These are phyloP conservation scores for Vigna hirtella DNA, from an alignment of 306 rosid species.

Conservation along the genomic window DNA sequence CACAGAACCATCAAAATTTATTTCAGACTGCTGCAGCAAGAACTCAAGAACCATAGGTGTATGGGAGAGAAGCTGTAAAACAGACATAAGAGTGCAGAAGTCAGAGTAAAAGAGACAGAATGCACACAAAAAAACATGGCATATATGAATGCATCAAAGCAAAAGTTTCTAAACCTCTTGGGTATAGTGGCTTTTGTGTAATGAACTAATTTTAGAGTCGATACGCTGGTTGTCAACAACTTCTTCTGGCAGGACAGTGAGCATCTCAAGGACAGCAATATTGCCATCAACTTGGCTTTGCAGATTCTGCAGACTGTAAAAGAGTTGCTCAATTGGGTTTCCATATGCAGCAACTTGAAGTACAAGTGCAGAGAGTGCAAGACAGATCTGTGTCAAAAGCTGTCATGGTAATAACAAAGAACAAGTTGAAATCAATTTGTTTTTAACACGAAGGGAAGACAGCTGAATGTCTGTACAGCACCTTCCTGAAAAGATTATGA, in stretches of 20 bases:
- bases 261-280: slow-evolving; percentile 93
- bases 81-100: slow-evolving; percentile 32
- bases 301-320: slow-evolving; percentile 88
- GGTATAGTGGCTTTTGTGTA: slow-evolving; percentile 71
- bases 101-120: slow-evolving; percentile 21
- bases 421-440: slow-evolving; percentile 30
- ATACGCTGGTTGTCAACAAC: slow-evolving; percentile 68
- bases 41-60: slow-evolving; percentile 87
- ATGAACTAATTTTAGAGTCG: slow-evolving; percentile 65
- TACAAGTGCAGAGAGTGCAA: slow-evolving; percentile 89
- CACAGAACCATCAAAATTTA: slow-evolving; percentile 63
- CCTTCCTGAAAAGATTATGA: slow-evolving; percentile 10
- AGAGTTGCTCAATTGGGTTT: slow-evolving; percentile 88
- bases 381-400: slow-evolving; percentile 98
- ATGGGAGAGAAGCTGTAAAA: slow-evolving; percentile 80
- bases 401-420: slow-evolving; percentile 54
- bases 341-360: slow-evolving; percentile 82
- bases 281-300: slow-evolving; percentile 76
- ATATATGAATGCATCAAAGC: slow-evolving; percentile 33
- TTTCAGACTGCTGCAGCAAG: slow-evolving; percentile 81
- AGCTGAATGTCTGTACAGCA: slow-evolving; percentile 13
- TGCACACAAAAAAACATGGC: slow-evolving; percentile 7
- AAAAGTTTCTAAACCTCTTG: slow-evolving; percentile 72
- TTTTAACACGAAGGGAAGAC: slow-evolving; percentile 22
- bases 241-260: slow-evolving; percentile 95